Percentiles rank a stretch among this genome's conserved stretches.
Evolutionary conservation across 1,284 basidiomycete genomes (phyloP).

Genomic region (Psilocybe mexicana): DNA sequence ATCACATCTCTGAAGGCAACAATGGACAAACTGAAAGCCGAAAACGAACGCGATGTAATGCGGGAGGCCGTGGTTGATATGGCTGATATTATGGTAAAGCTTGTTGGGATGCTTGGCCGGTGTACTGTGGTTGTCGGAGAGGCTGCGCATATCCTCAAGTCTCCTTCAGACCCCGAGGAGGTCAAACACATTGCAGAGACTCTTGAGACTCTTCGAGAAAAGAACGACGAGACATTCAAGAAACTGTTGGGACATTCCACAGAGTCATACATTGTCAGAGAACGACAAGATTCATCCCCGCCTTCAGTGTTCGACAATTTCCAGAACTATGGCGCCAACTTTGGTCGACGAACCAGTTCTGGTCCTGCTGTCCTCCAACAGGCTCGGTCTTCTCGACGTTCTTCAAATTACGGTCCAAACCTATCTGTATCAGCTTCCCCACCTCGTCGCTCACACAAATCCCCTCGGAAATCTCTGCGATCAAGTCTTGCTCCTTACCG

Average conservation of each 20-base stretch:
- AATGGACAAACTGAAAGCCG: constrained; percentile 71
- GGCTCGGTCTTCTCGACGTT: constrained; percentile 40
- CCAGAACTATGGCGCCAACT: constrained; percentile 42
- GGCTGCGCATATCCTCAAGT: constrained; percentile 56
- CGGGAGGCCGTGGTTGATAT: constrained; percentile 65
- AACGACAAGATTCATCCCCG: constrained; percentile 18
- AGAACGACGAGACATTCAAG: constrained; percentile 68
- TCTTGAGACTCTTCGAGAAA: constrained; percentile 57
- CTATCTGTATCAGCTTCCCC: constrained; percentile 38
- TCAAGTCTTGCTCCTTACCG: constrained; percentile 64
- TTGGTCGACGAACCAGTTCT: constrained; percentile 47
- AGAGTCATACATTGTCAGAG: constrained; percentile 48
- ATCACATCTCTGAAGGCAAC: constrained; percentile 68
- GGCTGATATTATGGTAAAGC: constrained; percentile 65
- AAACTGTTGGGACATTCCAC: constrained; percentile 66
- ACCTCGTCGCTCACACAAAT: constrained; percentile 45
- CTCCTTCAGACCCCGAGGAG: constrained; percentile 43
- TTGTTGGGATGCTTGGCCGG: constrained; percentile 79
- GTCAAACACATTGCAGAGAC: constrained; percentile 48
- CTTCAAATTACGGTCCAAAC: constrained; percentile 47
- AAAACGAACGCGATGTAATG: constrained; percentile 70
- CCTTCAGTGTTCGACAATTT: constrained; percentile 47
- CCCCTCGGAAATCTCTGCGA: constrained; percentile 72
- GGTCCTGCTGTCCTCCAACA: constrained; percentile 47
- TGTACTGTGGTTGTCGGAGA: constrained; percentile 76